Base-by-base conservation (phyloP, 371 early-diverging fungal species). In the Saksenaea vasiformis region DNA sequence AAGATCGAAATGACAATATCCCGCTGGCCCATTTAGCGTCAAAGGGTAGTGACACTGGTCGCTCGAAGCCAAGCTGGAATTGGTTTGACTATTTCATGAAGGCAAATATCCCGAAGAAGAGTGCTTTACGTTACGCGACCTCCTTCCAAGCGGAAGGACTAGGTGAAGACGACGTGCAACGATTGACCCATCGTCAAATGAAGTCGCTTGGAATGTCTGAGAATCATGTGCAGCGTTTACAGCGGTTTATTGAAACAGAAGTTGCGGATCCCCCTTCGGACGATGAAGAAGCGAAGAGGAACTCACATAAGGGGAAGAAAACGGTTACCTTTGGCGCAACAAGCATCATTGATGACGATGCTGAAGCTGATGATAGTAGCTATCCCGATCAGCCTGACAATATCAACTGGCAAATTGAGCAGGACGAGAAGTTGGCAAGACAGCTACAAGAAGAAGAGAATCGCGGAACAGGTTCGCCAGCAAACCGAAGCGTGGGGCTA, bases 31-130 rank as follows among this genome's bases (percentile, higher is more conserved):
- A 76, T 19, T 36, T 78, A 7, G 63, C 72, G 41, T 41, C 64
- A 44, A 64, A 68, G 27, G 70, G 63, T 62, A 67, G 1, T 35
- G 53, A 41, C 47, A 62, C 72, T 36, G 66, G 51, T 54, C 19
- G 58, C 58, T 8, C 62, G 4, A 59, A 65, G n/a, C 38, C 38
- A 13, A 14, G 85, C 51, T 95, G 90, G 74, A 91, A 96, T 67
- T 97, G 98, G 98, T 87, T 87, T 58, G 93, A 93, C 37, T 97
- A 91, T 76, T 89, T 97, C 54, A 83, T 91, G 64, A 80, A 84
- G 62, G 87, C 90, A 31, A 91, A 89, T 7, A 79, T 96, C 62
- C 85, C 89, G 15, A 80, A 87, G 28, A 84, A 87, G 47, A 89
- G 89, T 62, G 89, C 94, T 15, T 74, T 83, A 5, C 85, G 80